These are phyloP conservation scores for Oleoguttula mirabilis DNA, from an alignment of 495 filamentous ascomycete species.

Conservation along the genomic window DNA sequence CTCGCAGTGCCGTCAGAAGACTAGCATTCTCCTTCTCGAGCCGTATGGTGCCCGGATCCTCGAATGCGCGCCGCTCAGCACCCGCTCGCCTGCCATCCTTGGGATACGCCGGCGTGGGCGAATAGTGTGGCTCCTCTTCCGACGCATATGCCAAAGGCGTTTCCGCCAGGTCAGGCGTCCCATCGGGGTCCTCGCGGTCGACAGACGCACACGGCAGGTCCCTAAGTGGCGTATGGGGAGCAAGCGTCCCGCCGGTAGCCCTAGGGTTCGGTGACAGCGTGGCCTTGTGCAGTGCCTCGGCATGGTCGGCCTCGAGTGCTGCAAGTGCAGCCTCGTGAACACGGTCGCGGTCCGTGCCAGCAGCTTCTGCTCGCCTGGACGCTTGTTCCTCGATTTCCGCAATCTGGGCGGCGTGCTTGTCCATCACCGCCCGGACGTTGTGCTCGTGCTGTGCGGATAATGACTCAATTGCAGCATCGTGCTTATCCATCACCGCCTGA, in stretches of 20 bases:
- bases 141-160: slow-evolving; percentile 13
- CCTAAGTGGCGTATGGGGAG: not conserved
- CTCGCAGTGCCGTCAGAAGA: not conserved
- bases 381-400: slow-evolving; percentile 7
- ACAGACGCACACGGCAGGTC: not conserved
- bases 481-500: too few relatives aligned
- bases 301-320: slow-evolving; percentile 3
- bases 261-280: not conserved
- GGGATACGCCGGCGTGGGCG: slow-evolving; percentile 2
- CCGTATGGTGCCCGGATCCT: not conserved
- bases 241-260: not conserved
- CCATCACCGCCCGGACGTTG: slow-evolving; percentile 3
- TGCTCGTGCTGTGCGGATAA: slow-evolving; percentile 7
- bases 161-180: slow-evolving; percentile 1
- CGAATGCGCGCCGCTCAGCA: not conserved
- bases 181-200: not conserved
- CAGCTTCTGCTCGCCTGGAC: slow-evolving; percentile 7
- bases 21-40: slow-evolving; percentile 2
- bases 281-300: slow-evolving; percentile 1
- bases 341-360: not conserved
- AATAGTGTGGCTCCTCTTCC: slow-evolving; percentile 4
- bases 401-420: slow-evolving; percentile 6
- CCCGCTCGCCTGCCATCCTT: not conserved
- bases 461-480: not conserved
- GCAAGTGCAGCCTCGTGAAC: slow-evolving; percentile 4